Percentiles rank a stretch among this genome's conserved stretches.
Conservation (phyloP, 2,329 filamentous ascomycete species). For the Paramyrothecium roridum region DNA sequence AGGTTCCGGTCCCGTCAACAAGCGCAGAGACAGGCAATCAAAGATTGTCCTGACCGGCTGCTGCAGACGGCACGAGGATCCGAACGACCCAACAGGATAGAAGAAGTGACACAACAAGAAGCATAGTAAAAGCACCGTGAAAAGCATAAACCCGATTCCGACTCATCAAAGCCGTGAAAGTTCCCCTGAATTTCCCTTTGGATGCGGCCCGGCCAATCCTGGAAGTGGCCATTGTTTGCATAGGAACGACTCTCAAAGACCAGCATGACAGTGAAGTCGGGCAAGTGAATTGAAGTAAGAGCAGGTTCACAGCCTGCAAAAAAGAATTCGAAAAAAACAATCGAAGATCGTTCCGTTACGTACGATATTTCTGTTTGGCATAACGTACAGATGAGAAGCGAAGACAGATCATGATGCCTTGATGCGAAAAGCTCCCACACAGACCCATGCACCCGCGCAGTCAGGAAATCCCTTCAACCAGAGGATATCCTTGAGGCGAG, state of each 20-base stretch:
- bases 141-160: too few relatives aligned
- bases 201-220: background rate
- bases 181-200: background rate
- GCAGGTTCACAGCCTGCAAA: background rate
- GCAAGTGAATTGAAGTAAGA: background rate
- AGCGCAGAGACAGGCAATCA: too few relatives aligned
- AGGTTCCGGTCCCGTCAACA: background rate
- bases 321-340: background rate
- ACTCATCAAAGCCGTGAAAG: background rate
- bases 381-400: slow-evolving; percentile 33
- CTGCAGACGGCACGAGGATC: too few relatives aligned
- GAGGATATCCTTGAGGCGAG: background rate
- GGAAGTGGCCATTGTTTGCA: background rate
- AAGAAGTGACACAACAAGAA: too few relatives aligned
- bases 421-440: background rate
- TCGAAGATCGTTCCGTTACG: slow-evolving; percentile 27
- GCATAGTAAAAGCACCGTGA: too few relatives aligned
- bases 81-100: too few relatives aligned
- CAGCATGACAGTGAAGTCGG: background rate
- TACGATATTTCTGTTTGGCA: slow-evolving; percentile 19
- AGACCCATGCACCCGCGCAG: background rate
- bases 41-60: too few relatives aligned
- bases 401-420: slow-evolving; percentile 12
- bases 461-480: background rate
- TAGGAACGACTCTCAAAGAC: background rate